A percentile compares a stretch with the other conserved stretches of the same genome.
phyloP scores from a whole-genome alignment of 169 alveolate genomes.

The Plasmodium cynomolgi region DNA sequence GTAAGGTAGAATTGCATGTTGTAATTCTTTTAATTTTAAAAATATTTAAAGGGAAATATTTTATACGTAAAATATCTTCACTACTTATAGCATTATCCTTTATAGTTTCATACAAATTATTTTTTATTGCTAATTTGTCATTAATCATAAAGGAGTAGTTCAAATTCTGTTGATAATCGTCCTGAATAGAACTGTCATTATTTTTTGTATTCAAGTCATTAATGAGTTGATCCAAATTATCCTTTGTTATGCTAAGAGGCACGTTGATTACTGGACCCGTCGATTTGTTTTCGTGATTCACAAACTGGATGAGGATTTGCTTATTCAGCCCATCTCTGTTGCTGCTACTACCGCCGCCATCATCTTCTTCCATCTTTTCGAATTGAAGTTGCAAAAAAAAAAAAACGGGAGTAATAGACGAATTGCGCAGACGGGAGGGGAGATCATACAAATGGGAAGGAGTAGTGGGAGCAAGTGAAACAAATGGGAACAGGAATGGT shows the following conservation, averaged over 20 bases:
- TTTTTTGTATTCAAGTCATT: slow-evolving; percentile 77
- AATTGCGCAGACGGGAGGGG: not conserved
- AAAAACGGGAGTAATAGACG: not conserved
- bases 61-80: slow-evolving; percentile 84
- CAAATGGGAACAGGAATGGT: not conserved
- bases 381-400: not conserved
- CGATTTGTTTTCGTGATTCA: slow-evolving; percentile 56
- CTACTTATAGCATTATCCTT: slow-evolving; percentile 80
- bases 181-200: slow-evolving; percentile 16
- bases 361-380: slow-evolving; percentile 13
- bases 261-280: slow-evolving; percentile 74
- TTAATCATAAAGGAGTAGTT: slow-evolving; percentile 82
- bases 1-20: slow-evolving; percentile 92
- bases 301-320: slow-evolving; percentile 70
- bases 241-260: slow-evolving; percentile 79
- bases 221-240: slow-evolving; percentile 80
- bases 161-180: slow-evolving; percentile 77
- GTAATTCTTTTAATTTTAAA: slow-evolving; percentile 91
- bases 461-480: not conserved
- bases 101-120: slow-evolving; percentile 80
- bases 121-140: slow-evolving; percentile 80
- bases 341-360: too few relatives aligned
- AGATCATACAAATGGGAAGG: not conserved
- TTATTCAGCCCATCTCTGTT: not conserved
- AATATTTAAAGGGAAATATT: slow-evolving; percentile 86